These are phyloP conservation scores for Dissophora ornata DNA, from an alignment of 192 early-diverging fungal genomes.

Conservation along the genomic window DNA sequence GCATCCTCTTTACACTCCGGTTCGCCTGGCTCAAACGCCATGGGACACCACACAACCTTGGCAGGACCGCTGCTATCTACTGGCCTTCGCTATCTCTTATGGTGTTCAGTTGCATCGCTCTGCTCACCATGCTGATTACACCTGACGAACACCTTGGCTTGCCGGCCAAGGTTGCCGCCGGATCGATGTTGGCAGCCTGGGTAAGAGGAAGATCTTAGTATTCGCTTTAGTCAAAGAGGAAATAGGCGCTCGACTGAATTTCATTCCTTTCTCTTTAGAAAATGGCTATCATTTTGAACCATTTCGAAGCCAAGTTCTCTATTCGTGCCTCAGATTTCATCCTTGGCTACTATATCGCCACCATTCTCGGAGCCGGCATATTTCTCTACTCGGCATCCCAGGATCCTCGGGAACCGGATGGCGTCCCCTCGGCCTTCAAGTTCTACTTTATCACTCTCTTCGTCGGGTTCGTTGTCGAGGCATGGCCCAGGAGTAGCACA, in stretches of 20 bases:
- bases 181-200: constrained; percentile 24
- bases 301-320: constrained; percentile 21
- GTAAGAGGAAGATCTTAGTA: neutral
- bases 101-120: neutral
- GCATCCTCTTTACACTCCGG: constrained; percentile 6
- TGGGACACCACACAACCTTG: constrained; percentile 20
- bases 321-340: constrained; percentile 34
- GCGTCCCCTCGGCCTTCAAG: too few species aligned
- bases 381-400: neutral
- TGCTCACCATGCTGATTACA: neutral
- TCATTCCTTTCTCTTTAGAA: too few species aligned
- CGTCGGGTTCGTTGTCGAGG: constrained; percentile 20
- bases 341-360: constrained; percentile 20
- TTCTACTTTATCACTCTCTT: constrained; percentile 11
- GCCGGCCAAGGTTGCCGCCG: neutral
- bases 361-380: neutral
- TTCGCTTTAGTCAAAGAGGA: neutral
- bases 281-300: constrained; percentile 27
- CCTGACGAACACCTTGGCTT: neutral
- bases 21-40: constrained; percentile 12
- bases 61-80: constrained; percentile 32
- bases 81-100: constrained; percentile 19
- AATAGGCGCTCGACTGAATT: neutral
- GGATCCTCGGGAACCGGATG: too few species aligned
- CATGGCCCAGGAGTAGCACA: constrained; percentile 29